Evolutionary conservation across 202 grass and related monocot genomes (phyloP), one percentile per base, ranked within the genome.

Genomic region (Carex arenaria): DNA sequence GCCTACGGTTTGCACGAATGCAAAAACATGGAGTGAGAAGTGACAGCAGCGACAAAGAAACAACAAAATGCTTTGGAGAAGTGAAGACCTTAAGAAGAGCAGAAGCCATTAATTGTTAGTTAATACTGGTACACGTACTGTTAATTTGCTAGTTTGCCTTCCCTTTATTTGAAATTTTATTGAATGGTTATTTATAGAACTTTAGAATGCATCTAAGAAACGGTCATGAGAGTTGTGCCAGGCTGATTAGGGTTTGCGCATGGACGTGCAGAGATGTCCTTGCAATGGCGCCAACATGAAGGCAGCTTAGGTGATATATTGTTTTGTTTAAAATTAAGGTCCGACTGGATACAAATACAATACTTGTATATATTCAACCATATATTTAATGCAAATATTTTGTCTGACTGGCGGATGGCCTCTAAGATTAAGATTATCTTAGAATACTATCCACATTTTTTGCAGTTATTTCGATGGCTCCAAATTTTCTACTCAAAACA

Each of bases 201-300:
- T 17, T 10, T 10, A 82, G 43, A 67, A 14, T 65, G 22, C 18
- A 81, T 47, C 11, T 64, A 42, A 63, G 60, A 82, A 67, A 82
- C 4, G 36, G 79, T 64, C 40, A 53, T 45, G 17, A 28, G 43
- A 82, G 62, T 67, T 65, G 79, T 54, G 63, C 14, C 9, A 51
- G 80, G 61, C 23, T 14, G 45, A 49, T 67, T 82, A 68, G 40
- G 15, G 40, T 82, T 82, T 82, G 51, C 64, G 7, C 38, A 68
- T 65, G 63, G 42, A 82, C 80, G 80, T 82, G 80, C 80, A 82
- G 55, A 82, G 62, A 34, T 82, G 80, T 69, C 61, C 23, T 62
- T 3, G 26, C 19, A 80, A 63, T 40, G 19, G 17, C 45, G 14
- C 1, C 22, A 8, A 82, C 79, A 82, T 31, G 40, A 65, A 51